Evolutionary conservation across 306 rosid genomes (phyloP).

Genomic region (Corylus heterophylla): DNA sequence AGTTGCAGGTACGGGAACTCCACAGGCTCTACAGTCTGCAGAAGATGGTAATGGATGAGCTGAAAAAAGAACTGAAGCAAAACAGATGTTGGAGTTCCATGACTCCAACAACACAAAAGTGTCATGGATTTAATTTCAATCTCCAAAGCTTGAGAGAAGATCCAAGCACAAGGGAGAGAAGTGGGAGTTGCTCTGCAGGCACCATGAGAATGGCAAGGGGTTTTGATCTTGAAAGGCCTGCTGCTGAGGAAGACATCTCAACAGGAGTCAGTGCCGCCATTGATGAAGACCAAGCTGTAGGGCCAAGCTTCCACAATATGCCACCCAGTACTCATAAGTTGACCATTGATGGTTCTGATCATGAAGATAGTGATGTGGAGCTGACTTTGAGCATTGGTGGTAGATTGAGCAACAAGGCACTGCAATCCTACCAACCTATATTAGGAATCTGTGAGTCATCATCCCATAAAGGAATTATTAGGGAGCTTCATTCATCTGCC

Average conservation of each 20-base stretch:
- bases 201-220: constrained; percentile 53
- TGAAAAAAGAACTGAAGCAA: constrained; percentile 46
- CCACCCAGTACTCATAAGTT: constrained; percentile 33
- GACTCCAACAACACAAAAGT: constrained; percentile 29
- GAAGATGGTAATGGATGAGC: constrained; percentile 72
- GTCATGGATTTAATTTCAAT: constrained; percentile 36
- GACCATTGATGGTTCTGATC: constrained; percentile 36
- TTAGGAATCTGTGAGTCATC: constrained; percentile 28
- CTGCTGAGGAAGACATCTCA: constrained; percentile 52
- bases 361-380: constrained; percentile 75
- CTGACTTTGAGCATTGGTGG: constrained; percentile 88
- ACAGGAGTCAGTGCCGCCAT: constrained; percentile 29
- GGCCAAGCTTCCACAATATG: constrained; percentile 39
- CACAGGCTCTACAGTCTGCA: constrained; percentile 79
- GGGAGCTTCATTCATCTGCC: constrained; percentile 50
- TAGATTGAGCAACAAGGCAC: constrained; percentile 50
- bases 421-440: constrained; percentile 31
- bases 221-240: constrained; percentile 76
- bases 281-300: constrained; percentile 47
- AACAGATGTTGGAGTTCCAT: constrained; percentile 35
- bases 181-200: constrained; percentile 82
- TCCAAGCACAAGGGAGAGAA: constrained; percentile 56
- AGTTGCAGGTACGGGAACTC: constrained; percentile 76
- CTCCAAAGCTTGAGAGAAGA: constrained; percentile 55
- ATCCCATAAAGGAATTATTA: constrained; percentile 32